These are phyloP conservation scores for Aegilops umbellulata DNA, from an alignment of 176 grass and related monocot genomes.

Conservation along the genomic window DNA sequence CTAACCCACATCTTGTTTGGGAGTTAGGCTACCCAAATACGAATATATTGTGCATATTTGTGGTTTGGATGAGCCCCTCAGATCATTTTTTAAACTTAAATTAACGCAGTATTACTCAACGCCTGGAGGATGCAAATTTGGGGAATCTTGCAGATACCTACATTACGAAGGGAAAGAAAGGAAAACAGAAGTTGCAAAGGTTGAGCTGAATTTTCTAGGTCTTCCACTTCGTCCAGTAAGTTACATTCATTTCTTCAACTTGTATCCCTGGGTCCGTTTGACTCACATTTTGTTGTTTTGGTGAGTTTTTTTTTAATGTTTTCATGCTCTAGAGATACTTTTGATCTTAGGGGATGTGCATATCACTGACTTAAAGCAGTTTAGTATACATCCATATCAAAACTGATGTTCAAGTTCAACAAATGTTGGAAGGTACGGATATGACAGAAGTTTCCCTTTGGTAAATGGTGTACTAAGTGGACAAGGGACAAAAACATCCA, in stretches of 20 bases:
- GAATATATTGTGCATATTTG: not conserved
- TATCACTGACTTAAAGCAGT: not conserved
- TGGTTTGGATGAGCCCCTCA: not conserved
- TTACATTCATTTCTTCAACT: constrained; percentile 21
- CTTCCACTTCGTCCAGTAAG: constrained; percentile 93
- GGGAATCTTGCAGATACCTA: constrained; percentile 74
- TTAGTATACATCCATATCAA: not conserved
- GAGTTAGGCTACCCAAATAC: not conserved
- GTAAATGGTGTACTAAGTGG: constrained; percentile 1
- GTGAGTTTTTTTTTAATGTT: not conserved
- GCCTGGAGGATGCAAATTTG: constrained; percentile 89
- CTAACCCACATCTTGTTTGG: not conserved
- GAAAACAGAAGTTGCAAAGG: constrained; percentile 56
- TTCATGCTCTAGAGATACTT: not conserved
- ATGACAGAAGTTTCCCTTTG: not conserved
- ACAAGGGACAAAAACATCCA: not conserved
- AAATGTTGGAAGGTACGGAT: constrained; percentile 5
- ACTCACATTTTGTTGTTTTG: not conserved
- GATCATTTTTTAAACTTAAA: constrained; percentile 26
- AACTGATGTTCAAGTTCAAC: not conserved
- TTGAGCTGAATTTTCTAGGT: constrained; percentile 86
- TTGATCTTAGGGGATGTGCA: not conserved
- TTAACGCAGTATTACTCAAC: constrained; percentile 65
- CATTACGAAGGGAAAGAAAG: constrained; percentile 55
- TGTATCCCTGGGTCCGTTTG: not conserved